phyloP scores from a whole-genome alignment of 495 filamentous ascomycete species.

The Xylaria nigripes region DNA sequence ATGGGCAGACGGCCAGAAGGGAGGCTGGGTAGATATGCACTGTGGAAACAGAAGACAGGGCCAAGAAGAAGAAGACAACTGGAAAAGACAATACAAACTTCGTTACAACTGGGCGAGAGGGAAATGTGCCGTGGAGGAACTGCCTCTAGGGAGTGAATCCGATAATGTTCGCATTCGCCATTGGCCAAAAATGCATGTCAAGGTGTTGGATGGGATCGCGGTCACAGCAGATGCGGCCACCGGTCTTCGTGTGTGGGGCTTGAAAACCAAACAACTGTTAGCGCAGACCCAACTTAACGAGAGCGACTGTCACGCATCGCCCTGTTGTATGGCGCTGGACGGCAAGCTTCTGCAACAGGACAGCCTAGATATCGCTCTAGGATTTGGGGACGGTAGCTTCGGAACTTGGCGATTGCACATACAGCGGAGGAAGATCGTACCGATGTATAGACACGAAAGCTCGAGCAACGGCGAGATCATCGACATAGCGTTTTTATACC shows the following conservation, averaged over 20 bases:
- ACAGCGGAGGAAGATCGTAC: slow-evolving; percentile 32
- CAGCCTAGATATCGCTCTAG: slow-evolving; percentile 52
- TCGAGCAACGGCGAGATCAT: slow-evolving; percentile 59
- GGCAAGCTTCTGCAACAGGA: slow-evolving; percentile 29
- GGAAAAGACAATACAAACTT: slow-evolving; percentile 87
- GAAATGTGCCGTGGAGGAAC: slow-evolving; percentile 68
- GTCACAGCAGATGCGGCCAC: slow-evolving; percentile 63
- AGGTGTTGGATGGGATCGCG: slow-evolving; percentile 64
- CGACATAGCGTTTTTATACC: slow-evolving; percentile 62
- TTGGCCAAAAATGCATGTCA: slow-evolving; percentile 47
- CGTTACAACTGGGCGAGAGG: slow-evolving; percentile 89
- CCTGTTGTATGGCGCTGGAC: slow-evolving; percentile 64
- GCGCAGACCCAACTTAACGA: slow-evolving; percentile 35
- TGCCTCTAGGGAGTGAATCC: slow-evolving; percentile 46
- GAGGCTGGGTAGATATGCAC: slow-evolving; percentile 39
- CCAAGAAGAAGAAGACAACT: too few relatives aligned
- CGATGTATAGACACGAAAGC: slow-evolving; percentile 46
- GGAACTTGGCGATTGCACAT: slow-evolving; percentile 55
- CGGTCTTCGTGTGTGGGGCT: slow-evolving; percentile 71
- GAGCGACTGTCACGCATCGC: slow-evolving; percentile 25
- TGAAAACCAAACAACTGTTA: slow-evolving; percentile 52
- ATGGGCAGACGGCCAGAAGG: slow-evolving; percentile 64
- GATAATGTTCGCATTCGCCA: slow-evolving; percentile 4
- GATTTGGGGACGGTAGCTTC: slow-evolving; percentile 71
- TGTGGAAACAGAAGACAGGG: slow-evolving; percentile 34